A percentile compares a stretch with the other conserved stretches of the same genome.
Conservation (phyloP, 768 basidiomycete genomes). For the Suillus alpinus region DNA sequence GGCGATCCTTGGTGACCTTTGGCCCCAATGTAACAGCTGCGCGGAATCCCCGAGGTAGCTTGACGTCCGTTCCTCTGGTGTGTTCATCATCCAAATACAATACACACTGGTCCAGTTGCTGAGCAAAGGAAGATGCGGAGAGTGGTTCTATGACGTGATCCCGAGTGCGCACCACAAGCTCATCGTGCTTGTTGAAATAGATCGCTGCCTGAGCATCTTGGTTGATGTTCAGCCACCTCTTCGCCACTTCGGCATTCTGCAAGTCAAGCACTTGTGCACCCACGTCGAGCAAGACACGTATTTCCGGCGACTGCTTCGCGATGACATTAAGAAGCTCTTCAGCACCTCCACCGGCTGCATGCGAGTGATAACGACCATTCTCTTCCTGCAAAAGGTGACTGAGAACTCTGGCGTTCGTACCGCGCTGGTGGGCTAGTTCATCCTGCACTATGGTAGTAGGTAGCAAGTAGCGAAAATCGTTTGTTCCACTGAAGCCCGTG, state of each 20-base stretch:
- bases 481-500: slow-evolving; percentile 58
- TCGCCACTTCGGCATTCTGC: slow-evolving; percentile 38
- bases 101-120: slow-evolving; percentile 39
- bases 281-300: slow-evolving; percentile 49
- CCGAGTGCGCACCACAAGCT: slow-evolving; percentile 31
- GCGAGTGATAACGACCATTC: slow-evolving; percentile 35
- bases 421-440: slow-evolving; percentile 36
- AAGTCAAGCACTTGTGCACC: slow-evolving; percentile 55
- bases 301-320: slow-evolving; percentile 27
- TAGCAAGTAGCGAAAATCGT: slow-evolving; percentile 39
- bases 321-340: slow-evolving; percentile 30
- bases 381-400: slow-evolving; percentile 26
- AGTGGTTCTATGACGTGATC: slow-evolving; percentile 36
- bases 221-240: slow-evolving; percentile 12
- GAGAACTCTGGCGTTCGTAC: slow-evolving; percentile 44
- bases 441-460: slow-evolving; percentile 16
- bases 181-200: slow-evolving; percentile 39
- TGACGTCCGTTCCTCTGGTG: slow-evolving; percentile 47
- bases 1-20: slow-evolving; percentile 49
- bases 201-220: slow-evolving; percentile 37
- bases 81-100: slow-evolving; percentile 56
- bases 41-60: slow-evolving; percentile 38
- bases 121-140: slow-evolving; percentile 34
- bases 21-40: slow-evolving; percentile 50
- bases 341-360: slow-evolving; percentile 14